A percentile compares a stretch with the other conserved stretches of the same genome.
phyloP scores from a whole-genome alignment of 768 basidiomycete species.

The Xanthoconium stramineum region DNA sequence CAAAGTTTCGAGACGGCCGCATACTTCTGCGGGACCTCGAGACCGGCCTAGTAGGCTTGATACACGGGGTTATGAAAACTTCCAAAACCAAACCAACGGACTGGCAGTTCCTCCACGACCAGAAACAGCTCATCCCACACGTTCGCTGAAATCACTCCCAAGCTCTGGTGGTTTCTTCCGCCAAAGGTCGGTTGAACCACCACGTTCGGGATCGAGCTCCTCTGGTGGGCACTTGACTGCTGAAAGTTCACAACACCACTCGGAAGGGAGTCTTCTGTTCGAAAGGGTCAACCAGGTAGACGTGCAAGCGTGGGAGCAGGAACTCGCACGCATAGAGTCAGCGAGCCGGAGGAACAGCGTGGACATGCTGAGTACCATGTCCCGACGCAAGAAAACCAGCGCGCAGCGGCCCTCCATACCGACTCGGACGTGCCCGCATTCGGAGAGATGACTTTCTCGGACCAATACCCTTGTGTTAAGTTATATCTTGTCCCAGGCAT shows the following conservation, averaged over 20 bases:
- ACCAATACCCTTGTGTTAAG: not conserved
- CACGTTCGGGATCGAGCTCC: slow-evolving; percentile 36
- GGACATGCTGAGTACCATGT: slow-evolving; percentile 34
- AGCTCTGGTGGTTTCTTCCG: slow-evolving; percentile 17
- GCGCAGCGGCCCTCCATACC: slow-evolving; percentile 21
- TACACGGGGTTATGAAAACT: slow-evolving; percentile 8
- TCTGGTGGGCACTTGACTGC: slow-evolving; percentile 44
- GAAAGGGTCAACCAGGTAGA: slow-evolving; percentile 34
- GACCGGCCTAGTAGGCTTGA: slow-evolving; percentile 43
- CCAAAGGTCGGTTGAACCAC: slow-evolving; percentile 20
- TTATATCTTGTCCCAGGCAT: slow-evolving; percentile 10
- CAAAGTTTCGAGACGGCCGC: slow-evolving; percentile 51
- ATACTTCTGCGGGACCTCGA: slow-evolving; percentile 72
- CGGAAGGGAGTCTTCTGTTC: slow-evolving; percentile 17
- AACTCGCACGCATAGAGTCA: slow-evolving; percentile 67
- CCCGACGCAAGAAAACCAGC: slow-evolving; percentile 27
- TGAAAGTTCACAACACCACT: slow-evolving; percentile 19
- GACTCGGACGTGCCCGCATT: slow-evolving; percentile 20
- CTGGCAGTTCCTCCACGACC: slow-evolving; percentile 20
- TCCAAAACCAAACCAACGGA: slow-evolving; percentile 15
- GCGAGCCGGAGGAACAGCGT: slow-evolving; percentile 47
- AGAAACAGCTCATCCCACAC: slow-evolving; percentile 28
- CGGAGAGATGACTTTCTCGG: slow-evolving; percentile 19
- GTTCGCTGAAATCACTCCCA: slow-evolving; percentile 6
- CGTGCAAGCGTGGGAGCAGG: slow-evolving; percentile 74